Conservation (phyloP, 1,284 basidiomycete species). For the Papiliotrema nemorosa region DNA sequence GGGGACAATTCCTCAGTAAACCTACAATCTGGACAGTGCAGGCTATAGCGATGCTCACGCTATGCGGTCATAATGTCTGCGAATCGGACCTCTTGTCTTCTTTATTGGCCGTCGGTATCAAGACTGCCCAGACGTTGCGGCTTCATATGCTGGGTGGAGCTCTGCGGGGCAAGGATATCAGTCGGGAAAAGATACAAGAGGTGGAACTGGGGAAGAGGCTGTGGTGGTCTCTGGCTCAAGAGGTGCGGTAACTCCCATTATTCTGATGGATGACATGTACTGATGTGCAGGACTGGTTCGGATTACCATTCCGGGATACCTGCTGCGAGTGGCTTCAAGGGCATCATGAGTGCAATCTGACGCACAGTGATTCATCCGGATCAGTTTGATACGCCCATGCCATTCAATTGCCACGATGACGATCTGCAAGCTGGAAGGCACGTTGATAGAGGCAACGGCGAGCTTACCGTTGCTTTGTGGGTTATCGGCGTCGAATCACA, state of each 20-base stretch:
- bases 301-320: constrained; percentile 15
- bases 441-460: background rate
- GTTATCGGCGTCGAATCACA: background rate
- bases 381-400: constrained; percentile 21
- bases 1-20: constrained; percentile 15
- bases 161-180: background rate
- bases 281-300: constrained; percentile 15
- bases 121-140: constrained; percentile 18
- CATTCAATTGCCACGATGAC: constrained; percentile 15
- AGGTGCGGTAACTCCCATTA: constrained; percentile 8
- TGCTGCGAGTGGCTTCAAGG: constrained; percentile 13
- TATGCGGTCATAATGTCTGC: constrained; percentile 28
- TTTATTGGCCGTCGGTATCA: constrained; percentile 21
- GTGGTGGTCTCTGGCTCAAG: constrained; percentile 21
- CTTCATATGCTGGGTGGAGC: constrained; percentile 14
- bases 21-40: constrained; percentile 21
- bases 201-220: constrained; percentile 18
- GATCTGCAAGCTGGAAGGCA: constrained; percentile 11
- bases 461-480: constrained; percentile 15
- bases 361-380: constrained; percentile 18
- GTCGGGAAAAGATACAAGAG: constrained; percentile 8
- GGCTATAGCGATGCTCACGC: constrained; percentile 16
- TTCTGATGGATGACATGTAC: background rate
- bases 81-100: constrained; percentile 24
- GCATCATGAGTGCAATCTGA: too few species aligned